These are phyloP conservation scores for Dendrobium huoshanense DNA, from an alignment of 106 monocot genomes.

Conservation along the genomic window DNA sequence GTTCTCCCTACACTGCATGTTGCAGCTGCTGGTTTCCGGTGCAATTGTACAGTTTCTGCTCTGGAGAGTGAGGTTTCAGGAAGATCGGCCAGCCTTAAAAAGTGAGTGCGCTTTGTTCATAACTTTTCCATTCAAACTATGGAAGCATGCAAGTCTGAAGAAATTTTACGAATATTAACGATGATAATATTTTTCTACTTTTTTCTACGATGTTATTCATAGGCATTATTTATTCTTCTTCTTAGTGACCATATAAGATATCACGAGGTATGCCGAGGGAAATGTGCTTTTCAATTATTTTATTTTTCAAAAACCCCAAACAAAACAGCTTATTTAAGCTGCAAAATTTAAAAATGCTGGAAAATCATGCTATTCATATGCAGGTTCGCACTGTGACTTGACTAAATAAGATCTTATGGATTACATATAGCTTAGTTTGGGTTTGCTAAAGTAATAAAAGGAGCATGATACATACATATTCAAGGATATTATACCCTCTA, in stretches of 20 bases:
- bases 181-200: neutral
- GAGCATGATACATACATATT: no score
- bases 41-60: constrained; percentile 26
- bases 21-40: constrained; percentile 12
- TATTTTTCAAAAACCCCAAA: no score
- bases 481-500: no score
- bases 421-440: no score
- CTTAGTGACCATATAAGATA: neutral
- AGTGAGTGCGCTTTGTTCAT: constrained; percentile 21
- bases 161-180: neutral
- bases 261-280: neutral
- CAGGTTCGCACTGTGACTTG: no score
- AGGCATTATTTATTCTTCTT: neutral
- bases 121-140: neutral
- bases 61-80: constrained; percentile 15
- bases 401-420: no score
- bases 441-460: no score
- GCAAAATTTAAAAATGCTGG: no score
- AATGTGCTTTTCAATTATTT: neutral
- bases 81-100: constrained; percentile 13
- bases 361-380: no score
- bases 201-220: neutral
- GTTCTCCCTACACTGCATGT: constrained; percentile 7
- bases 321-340: no score
- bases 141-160: neutral